phyloP scores from a whole-genome alignment of 2,329 filamentous ascomycete species.

The Aspergillus chevalieri region DNA sequence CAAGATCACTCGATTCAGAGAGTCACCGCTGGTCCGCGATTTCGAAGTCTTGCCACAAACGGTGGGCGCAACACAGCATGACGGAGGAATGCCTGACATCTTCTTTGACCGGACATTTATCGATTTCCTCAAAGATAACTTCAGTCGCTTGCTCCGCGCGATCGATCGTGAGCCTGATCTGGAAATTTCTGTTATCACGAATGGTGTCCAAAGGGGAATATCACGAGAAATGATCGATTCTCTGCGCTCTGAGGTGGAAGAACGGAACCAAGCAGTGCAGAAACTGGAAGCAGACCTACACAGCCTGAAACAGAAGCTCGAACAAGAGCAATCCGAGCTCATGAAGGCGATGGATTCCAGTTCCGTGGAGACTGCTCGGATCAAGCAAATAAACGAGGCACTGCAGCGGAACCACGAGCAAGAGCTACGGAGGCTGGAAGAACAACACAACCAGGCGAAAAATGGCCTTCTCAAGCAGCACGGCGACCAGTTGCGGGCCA shows the following conservation, averaged over 20 bases:
- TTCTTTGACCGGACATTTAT: conserved; percentile 83
- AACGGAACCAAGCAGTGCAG: conserved; percentile 59
- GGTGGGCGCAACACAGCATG: conserved; percentile 43
- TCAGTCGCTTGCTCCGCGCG: conserved; percentile 72
- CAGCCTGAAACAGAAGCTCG: conserved; percentile 49
- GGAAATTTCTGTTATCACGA: conserved; percentile 73
- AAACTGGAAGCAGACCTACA: conserved; percentile 53
- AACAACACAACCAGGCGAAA: conserved; percentile 40
- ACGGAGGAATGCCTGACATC: conserved; percentile 64
- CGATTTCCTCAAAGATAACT: conserved; percentile 94
- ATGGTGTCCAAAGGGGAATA: conserved; percentile 79
- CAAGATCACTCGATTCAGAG: conserved; percentile 68
- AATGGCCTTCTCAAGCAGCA: conserved; percentile 39
- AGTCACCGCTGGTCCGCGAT: conserved; percentile 73
- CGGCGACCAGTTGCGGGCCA: conserved; percentile 42
- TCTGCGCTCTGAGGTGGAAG: conserved; percentile 67
- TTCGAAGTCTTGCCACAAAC: conserved; percentile 80
- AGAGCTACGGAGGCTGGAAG: conserved; percentile 53
- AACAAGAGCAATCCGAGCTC: conserved; percentile 69
- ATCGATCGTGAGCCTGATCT: conserved; percentile 87
- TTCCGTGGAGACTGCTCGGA: conserved; percentile 49
- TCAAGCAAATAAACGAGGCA: conserved; percentile 63
- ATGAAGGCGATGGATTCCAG: conserved; percentile 57
- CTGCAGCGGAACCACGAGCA: conserved; percentile 65
- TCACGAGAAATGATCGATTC: conserved; percentile 91